Conservation (phyloP, 169 alveolate species). For the Plasmodium blacklocki region DNA sequence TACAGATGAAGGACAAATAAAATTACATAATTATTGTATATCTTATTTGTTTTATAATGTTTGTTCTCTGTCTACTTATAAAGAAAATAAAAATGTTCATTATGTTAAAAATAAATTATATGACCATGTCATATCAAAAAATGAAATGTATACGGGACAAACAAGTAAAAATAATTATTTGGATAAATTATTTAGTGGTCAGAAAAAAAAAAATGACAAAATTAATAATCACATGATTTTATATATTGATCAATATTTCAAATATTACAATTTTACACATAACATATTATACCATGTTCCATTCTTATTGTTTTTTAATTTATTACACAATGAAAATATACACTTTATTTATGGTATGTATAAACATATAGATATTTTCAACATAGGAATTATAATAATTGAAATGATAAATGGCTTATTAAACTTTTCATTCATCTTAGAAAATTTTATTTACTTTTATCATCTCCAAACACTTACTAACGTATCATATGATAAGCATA, state of each 20-base stretch:
- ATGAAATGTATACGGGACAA: background rate
- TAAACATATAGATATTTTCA: slow-evolving; percentile 59
- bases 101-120: slow-evolving; percentile 27
- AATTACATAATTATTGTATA: slow-evolving; percentile 49
- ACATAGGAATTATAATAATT: slow-evolving; percentile 36
- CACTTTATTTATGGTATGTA: background rate
- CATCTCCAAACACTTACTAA: no score
- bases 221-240: background rate
- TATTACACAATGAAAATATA: slow-evolving; percentile 7
- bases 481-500: background rate
- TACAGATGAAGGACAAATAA: slow-evolving; percentile 35
- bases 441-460: slow-evolving; percentile 7
- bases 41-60: slow-evolving; percentile 20
- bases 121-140: background rate
- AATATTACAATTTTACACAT: background rate
- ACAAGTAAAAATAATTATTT: background rate
- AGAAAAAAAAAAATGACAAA: background rate
- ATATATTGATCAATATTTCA: background rate
- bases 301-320: slow-evolving; percentile 7
- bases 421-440: background rate
- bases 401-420: slow-evolving; percentile 38
- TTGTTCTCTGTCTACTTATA: background rate
- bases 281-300: slow-evolving; percentile 24
- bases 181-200: background rate
- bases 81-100: background rate